Percentiles rank a stretch among this genome's conserved stretches.
These are phyloP conservation scores for Penicillium alfredii DNA, from an alignment of 495 filamentous ascomycete genomes.

Conservation along the genomic window DNA sequence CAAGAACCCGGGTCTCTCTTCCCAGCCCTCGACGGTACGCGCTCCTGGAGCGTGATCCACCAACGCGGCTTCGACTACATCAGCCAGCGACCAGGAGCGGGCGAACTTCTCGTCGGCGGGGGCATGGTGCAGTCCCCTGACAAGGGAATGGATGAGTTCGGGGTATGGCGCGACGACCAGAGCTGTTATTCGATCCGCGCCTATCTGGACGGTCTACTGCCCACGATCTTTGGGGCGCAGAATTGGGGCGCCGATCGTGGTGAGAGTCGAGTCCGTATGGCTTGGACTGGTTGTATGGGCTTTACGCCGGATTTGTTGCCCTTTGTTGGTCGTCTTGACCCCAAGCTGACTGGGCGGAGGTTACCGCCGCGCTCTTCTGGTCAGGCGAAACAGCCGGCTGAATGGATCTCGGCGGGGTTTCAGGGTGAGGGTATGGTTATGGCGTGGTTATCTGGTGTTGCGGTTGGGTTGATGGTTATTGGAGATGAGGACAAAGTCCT, in stretches of 20 bases:
- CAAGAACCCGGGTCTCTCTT: slow-evolving; percentile 24
- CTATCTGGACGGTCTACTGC: slow-evolving; percentile 7
- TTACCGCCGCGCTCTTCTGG: not conserved
- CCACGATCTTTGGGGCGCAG: slow-evolving; percentile 1
- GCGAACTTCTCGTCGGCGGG: slow-evolving; percentile 15
- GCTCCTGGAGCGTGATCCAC: slow-evolving; percentile 30
- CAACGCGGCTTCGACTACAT: slow-evolving; percentile 32
- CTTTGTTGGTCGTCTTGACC: slow-evolving; percentile 38
- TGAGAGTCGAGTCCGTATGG: slow-evolving; percentile 4
- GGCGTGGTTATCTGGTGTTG: slow-evolving; percentile 16
- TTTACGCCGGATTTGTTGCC: slow-evolving; percentile 41
- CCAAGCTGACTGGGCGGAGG: slow-evolving; percentile 18
- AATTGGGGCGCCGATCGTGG: slow-evolving; percentile 3
- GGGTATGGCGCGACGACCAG: slow-evolving; percentile 26
- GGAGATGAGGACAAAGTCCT: slow-evolving; percentile 6
- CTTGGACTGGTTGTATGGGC: slow-evolving; percentile 44
- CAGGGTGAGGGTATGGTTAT: slow-evolving; percentile 42
- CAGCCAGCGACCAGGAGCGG: slow-evolving; percentile 21
- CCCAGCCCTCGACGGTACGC: slow-evolving; percentile 8
- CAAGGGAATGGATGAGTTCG: slow-evolving; percentile 26
- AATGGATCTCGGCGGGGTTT: slow-evolving; percentile 46
- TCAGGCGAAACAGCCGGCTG: slow-evolving; percentile 12
- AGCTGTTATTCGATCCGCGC: slow-evolving; percentile 10
- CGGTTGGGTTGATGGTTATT: slow-evolving; percentile 14
- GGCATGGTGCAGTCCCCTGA: slow-evolving; percentile 24